Evolutionary conservation across 2,329 filamentous ascomycete genomes (phyloP).

Genomic region (Sporothrix inflata): DNA sequence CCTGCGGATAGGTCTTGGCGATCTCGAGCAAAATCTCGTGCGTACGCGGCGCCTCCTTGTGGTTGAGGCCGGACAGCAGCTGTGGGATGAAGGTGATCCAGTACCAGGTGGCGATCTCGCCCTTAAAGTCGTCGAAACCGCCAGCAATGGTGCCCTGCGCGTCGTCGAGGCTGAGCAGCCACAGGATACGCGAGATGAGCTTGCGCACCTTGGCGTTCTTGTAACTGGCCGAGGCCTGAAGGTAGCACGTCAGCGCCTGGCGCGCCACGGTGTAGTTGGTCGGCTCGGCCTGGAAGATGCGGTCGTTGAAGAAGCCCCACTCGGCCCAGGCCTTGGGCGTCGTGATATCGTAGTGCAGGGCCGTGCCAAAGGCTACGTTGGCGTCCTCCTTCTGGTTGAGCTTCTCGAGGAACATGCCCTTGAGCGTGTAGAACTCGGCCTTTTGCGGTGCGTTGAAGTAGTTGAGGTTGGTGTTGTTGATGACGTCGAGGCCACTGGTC

Average conservation of each 20-base stretch:
- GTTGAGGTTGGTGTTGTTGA: conserved; percentile 99
- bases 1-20: conserved; percentile 92
- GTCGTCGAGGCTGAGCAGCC: conserved; percentile 93
- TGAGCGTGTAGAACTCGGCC: conserved; percentile 97
- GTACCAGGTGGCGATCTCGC: conserved; percentile 97
- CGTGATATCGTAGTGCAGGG: conserved; percentile 92
- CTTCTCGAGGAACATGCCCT: conserved; percentile 99
- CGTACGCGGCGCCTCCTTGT: conserved; percentile 87
- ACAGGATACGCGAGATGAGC: conserved; percentile 87
- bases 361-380: conserved; percentile 91
- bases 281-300: conserved; percentile 90
- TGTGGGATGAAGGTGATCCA: conserved; percentile 99
- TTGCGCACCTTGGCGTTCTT: conserved; percentile 97
- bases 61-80: conserved; percentile 84
- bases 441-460: conserved; percentile 97
- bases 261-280: conserved; percentile 79
- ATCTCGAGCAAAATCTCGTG: conserved; percentile 88
- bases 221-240: conserved; percentile 94
- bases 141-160: conserved; percentile 78
- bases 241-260: conserved; percentile 92
- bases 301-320: conserved; percentile 98
- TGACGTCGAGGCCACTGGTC: conserved; percentile 91
- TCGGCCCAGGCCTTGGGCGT: conserved; percentile 98
- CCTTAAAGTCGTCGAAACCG: conserved; percentile 95
- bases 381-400: conserved; percentile 88